Conservation (phyloP, 192 early-diverging fungal genomes). For the Dispira parvispora region DNA sequence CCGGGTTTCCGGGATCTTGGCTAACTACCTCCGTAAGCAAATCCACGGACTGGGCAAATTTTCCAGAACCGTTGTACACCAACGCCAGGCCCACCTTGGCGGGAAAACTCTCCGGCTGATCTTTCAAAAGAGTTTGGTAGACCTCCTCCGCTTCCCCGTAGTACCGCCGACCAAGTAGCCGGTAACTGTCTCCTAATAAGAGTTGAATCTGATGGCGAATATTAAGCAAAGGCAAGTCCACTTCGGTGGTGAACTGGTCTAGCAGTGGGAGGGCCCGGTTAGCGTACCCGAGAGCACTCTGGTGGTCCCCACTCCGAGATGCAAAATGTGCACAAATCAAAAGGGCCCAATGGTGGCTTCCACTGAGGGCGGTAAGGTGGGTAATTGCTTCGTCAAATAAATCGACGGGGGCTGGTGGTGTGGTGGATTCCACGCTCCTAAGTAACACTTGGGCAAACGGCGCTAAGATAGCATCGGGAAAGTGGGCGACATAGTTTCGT, state of each 20-base stretch:
- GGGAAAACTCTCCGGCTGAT: conserved; percentile 20
- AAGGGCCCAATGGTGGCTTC: background rate
- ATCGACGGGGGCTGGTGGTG: too few species aligned
- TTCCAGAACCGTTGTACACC: conserved; percentile 29
- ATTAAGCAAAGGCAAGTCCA: background rate
- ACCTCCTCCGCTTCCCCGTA: conserved; percentile 31
- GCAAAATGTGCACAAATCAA: background rate
- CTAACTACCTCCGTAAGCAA: conserved; percentile 36
- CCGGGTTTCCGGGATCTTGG: conserved; percentile 24
- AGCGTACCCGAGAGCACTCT: background rate
- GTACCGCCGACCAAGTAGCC: conserved; percentile 34
- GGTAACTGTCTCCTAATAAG: conserved; percentile 14
- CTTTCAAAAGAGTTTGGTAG: conserved; percentile 33
- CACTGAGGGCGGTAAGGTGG: background rate
- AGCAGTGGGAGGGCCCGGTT: background rate
- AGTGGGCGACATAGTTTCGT: background rate
- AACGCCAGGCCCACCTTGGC: conserved; percentile 42
- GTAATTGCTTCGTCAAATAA: too few species aligned
- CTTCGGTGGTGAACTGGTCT: background rate
- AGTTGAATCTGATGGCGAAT: background rate
- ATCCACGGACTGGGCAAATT: conserved; percentile 33
- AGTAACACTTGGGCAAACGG: background rate
- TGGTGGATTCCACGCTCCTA: too few species aligned
- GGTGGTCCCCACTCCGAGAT: background rate
- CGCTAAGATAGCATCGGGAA: background rate